A percentile compares a stretch with the other conserved stretches of the same genome.
Evolutionary conservation across 2,329 filamentous ascomycete species (phyloP).

Genomic region (Diaporthe vexans): DNA sequence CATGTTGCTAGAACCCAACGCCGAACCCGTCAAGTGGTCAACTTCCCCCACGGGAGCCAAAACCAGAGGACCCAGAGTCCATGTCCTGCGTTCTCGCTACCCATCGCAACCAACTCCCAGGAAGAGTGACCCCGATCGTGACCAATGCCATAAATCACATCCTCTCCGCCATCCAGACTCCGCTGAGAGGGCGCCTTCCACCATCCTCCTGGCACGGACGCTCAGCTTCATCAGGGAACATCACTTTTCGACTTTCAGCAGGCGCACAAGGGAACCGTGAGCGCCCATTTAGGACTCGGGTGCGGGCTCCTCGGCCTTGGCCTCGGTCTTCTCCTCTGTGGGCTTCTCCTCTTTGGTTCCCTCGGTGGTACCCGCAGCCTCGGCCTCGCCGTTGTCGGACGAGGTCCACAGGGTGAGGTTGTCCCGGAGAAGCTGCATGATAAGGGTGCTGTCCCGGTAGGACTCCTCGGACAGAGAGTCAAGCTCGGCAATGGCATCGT

Average conservation of each 20-base stretch:
- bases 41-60: slow-evolving; percentile 46
- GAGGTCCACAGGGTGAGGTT: slow-evolving; percentile 99
- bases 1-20: slow-evolving; percentile 36
- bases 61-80: slow-evolving; percentile 51
- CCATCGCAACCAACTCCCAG: slow-evolving; percentile 54
- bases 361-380: slow-evolving; percentile 71
- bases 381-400: slow-evolving; percentile 86
- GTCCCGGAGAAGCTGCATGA: slow-evolving; percentile 99
- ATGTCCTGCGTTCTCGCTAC: slow-evolving; percentile 57
- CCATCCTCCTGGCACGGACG: slow-evolving; percentile 37
- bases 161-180: slow-evolving; percentile 41
- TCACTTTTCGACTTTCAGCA: slow-evolving; percentile 39
- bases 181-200: slow-evolving; percentile 40
- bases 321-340: slow-evolving; percentile 69
- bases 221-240: slow-evolving; percentile 37
- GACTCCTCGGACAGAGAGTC: slow-evolving; percentile 98
- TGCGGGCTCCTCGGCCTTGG: slow-evolving; percentile 59
- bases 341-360: slow-evolving; percentile 69
- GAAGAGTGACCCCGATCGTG: slow-evolving; percentile 51
- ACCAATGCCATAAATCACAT: slow-evolving; percentile 46
- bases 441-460: slow-evolving; percentile 98
- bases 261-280: slow-evolving; percentile 36
- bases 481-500: slow-evolving; percentile 98
- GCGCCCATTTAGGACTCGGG: slow-evolving; percentile 66
- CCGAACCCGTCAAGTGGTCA: slow-evolving; percentile 28